Evolutionary conservation across 2,329 filamentous ascomycete species (phyloP).

Genomic region (Juglanconis sp.): DNA sequence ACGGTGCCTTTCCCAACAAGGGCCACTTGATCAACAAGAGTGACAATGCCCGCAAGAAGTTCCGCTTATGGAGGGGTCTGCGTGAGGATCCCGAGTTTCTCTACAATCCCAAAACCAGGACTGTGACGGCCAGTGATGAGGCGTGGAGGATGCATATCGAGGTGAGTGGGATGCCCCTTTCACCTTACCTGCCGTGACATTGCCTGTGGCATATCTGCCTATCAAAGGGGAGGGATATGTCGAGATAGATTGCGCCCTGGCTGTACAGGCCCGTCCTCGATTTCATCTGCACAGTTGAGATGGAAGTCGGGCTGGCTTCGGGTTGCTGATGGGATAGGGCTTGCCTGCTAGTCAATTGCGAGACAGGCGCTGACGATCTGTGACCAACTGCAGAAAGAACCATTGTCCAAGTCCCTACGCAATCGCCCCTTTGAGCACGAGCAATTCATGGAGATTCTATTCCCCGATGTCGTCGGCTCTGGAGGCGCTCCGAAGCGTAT

Average conservation of each 20-base stretch:
- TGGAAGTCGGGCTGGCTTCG: constrained; percentile 1
- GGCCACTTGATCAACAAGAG: constrained; percentile 62
- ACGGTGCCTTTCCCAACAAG: constrained; percentile 57
- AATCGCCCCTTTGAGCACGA: constrained; percentile 59
- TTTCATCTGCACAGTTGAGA: background rate
- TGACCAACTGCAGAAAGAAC: constrained; percentile 46
- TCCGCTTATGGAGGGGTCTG: constrained; percentile 58
- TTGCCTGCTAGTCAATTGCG: constrained; percentile 5
- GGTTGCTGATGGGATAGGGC: constrained; percentile 9
- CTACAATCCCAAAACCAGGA: constrained; percentile 49
- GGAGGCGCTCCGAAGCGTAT: constrained; percentile 58
- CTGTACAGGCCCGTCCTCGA: constrained; percentile 1
- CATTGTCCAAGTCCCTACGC: constrained; percentile 53
- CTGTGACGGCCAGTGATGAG: constrained; percentile 54
- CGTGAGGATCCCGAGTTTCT: constrained; percentile 55
- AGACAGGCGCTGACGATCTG: constrained; percentile 16
- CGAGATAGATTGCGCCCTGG: background rate
- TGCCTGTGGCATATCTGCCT: background rate
- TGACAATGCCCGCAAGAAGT: constrained; percentile 61
- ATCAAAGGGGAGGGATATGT: background rate
- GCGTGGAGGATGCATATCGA: constrained; percentile 57
- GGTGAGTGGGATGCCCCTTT: constrained; percentile 35
- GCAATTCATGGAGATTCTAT: constrained; percentile 58
- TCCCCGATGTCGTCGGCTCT: constrained; percentile 58
- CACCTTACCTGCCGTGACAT: background rate